These are phyloP conservation scores for Suillus subalutaceus DNA, from an alignment of 768 basidiomycete genomes.

Conservation along the genomic window DNA sequence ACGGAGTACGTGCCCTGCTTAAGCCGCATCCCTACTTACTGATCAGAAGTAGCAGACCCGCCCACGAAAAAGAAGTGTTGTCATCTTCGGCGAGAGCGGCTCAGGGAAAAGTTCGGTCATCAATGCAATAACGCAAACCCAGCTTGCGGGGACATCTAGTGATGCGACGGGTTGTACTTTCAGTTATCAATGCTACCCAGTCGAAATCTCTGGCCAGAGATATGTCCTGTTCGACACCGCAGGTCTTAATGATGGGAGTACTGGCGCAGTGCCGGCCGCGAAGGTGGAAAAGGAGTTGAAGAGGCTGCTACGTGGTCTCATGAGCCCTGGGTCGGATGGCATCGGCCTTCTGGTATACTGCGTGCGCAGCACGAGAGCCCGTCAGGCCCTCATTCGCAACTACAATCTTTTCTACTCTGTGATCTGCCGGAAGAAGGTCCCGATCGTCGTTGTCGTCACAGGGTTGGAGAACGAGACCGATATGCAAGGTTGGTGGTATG, in stretches of 20 bases:
- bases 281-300: conserved; percentile 31
- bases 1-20: background rate
- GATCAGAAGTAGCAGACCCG: background rate
- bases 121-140: conserved; percentile 32
- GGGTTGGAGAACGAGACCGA: conserved; percentile 38
- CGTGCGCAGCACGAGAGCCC: conserved; percentile 35
- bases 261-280: conserved; percentile 32
- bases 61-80: conserved; percentile 4
- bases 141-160: conserved; percentile 35
- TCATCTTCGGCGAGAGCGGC: background rate
- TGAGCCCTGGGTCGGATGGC: conserved; percentile 16
- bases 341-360: conserved; percentile 13
- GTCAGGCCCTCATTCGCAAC: conserved; percentile 30
- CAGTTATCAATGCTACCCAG: conserved; percentile 28
- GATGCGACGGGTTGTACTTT: conserved; percentile 40
- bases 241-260: conserved; percentile 40
- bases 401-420: conserved; percentile 42
- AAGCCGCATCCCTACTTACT: background rate
- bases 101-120: conserved; percentile 16
- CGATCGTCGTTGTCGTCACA: conserved; percentile 40
- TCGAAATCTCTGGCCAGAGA: conserved; percentile 24
- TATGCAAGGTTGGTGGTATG: conserved; percentile 37
- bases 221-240: conserved; percentile 41
- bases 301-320: conserved; percentile 27
- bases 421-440: conserved; percentile 39